Base-by-base conservation (phyloP, 164 flowering plant genomes). In the Chloranthus sessilifolius region DNA sequence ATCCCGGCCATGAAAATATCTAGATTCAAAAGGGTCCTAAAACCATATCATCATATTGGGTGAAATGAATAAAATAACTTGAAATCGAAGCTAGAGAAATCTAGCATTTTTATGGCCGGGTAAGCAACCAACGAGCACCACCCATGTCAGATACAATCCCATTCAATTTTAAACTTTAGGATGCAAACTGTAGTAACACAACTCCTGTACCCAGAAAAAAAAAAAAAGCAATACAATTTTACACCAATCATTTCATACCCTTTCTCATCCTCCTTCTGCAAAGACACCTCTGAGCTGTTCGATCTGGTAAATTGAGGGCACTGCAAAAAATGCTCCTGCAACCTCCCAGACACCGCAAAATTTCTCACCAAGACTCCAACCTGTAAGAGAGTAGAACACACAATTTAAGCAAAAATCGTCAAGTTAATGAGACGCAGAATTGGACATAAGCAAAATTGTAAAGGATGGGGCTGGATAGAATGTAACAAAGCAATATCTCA, bases 201-300 rank as follows among this genome's bases (percentile, higher is more conserved):
- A n/a, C n/a, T n/a, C n/a, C n/a, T n/a, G n/a, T n/a, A n/a, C n/a
- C 39, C 46, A 56, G 8, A 11, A 1, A 24, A 10, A 41, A 16
- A 2, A 11, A 33, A 21, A 17, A 41, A 2, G 2, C 20, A 41
- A 7, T 23, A 40, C 24, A 7, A 24, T 12, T 17, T 23, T 20
- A 5, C 10, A 17, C 15, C 27, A 35, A 50, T 16, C 22, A 35
- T 7, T 31, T 25, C 8, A 14, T 37, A 58, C 62, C 47, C 54
- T 34, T 50, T 60, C 41, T 40, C 62, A 56, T 65, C 59, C 10
- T 78, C 81, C 56, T 63, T 79, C 47, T 56, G 69, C 36, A 54
- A 19, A 28, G 76, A 65, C 61, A 86, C 69, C 43, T 67, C 67
- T 12, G 86, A 65, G 47, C 74, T 64, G 62, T 52, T 56, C 53